A percentile compares a stretch with the other conserved stretches of the same genome.
These are phyloP conservation scores for Artemisia annua DNA, from an alignment of 129 eudicot genomes.

Conservation along the genomic window DNA sequence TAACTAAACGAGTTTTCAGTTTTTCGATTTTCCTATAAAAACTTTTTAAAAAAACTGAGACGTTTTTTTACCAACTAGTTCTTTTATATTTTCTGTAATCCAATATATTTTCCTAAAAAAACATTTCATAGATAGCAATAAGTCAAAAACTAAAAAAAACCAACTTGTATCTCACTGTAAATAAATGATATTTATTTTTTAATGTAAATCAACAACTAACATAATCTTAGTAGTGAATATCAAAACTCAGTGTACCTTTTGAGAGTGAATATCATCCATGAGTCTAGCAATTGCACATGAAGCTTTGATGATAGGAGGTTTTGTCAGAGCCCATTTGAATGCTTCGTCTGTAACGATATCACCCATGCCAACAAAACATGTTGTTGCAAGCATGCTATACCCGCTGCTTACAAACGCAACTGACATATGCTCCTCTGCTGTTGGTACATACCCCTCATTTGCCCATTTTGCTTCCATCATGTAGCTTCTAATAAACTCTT, in stretches of 20 bases:
- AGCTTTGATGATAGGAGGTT: conserved; percentile 30
- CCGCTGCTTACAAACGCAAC: conserved; percentile 22
- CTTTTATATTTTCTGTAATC: too few species aligned
- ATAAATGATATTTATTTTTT: too few species aligned
- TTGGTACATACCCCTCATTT: background rate
- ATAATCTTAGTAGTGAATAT: too few species aligned
- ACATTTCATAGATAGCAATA: too few species aligned
- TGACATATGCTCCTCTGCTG: conserved; percentile 43
- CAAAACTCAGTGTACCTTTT: background rate
- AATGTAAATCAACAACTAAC: too few species aligned
- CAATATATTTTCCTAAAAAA: too few species aligned
- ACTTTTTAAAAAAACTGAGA: too few species aligned
- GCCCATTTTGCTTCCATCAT: conserved; percentile 47
- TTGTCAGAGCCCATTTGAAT: conserved; percentile 38
- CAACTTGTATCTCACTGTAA: too few species aligned
- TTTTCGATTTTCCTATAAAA: too few species aligned
- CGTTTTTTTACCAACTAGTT: too few species aligned
- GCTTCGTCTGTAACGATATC: conserved; percentile 25
- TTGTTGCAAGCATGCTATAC: conserved; percentile 8
- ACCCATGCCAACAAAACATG: conserved; percentile 37
- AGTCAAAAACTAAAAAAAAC: too few species aligned
- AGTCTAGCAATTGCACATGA: conserved; percentile 33
- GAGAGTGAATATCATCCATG: conserved; percentile 34
- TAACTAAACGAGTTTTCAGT: too few species aligned
- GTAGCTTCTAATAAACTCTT: conserved; percentile 17